phyloP scores from a whole-genome alignment of 1,139 yeast genomes.

The Kluyveromyces sp. region DNA sequence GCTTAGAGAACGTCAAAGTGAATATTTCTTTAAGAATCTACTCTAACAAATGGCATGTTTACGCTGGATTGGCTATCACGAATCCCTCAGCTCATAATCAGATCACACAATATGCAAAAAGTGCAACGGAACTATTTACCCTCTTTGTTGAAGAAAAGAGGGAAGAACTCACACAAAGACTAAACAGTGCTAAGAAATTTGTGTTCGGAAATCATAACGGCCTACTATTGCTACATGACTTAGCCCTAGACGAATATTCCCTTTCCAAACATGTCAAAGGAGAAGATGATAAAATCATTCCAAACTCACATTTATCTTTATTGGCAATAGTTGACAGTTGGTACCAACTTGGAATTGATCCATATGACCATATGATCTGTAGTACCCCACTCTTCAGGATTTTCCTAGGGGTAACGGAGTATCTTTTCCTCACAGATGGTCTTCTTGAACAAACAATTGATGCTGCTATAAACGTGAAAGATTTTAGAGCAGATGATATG shows the following conservation, averaged over 20 bases:
- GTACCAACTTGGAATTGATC: constrained; percentile 76
- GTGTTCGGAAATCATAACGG: constrained; percentile 57
- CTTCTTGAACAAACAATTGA: constrained; percentile 70
- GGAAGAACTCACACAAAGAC: constrained; percentile 50
- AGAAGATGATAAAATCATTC: constrained; percentile 47
- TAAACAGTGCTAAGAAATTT: constrained; percentile 58
- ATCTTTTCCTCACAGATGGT: constrained; percentile 77
- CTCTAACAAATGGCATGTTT: constrained; percentile 95
- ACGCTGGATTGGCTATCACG: constrained; percentile 93
- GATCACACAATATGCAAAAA: constrained; percentile 79
- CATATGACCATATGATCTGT: constrained; percentile 94
- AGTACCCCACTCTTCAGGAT: constrained; percentile 91
- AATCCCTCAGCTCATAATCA: constrained; percentile 93
- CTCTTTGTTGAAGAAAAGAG: constrained; percentile 68
- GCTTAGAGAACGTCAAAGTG: constrained; percentile 91
- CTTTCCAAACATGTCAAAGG: constrained; percentile 66
- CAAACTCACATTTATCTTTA: constrained; percentile 83
- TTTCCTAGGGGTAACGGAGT: constrained; percentile 90
- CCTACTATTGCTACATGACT: constrained; percentile 63
- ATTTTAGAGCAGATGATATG: constrained; percentile 77
- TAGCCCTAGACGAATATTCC: constrained; percentile 70
- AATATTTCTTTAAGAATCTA: constrained; percentile 85
- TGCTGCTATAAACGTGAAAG: constrained; percentile 59
- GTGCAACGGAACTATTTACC: constrained; percentile 75
- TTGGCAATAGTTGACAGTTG: constrained; percentile 92